Base-by-base conservation (phyloP, 208 protist genomes). In the Trichomonas tenax region DNA sequence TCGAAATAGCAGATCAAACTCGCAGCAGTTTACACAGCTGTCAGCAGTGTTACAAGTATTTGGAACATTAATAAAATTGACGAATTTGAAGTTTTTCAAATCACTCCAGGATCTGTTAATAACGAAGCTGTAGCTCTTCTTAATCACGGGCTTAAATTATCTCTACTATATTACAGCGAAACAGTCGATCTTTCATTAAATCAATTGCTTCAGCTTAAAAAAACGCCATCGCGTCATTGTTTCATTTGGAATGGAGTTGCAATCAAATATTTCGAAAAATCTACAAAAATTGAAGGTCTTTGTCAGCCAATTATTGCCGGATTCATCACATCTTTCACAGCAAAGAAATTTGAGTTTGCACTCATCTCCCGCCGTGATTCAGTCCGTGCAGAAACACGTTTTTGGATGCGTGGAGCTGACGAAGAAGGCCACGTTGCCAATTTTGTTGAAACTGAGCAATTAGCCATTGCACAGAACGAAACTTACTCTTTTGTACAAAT, bases 391-490 rank as follows among this genome's bases (percentile, higher is more conserved):
- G 96, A 96, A 15, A 96, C 81, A 48, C 96, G 96, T 11, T 96
- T 95, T 14, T 82, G 81, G 88, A 63, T 63, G 36, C 86, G 96
- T 31, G 96, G 96, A n/a, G 36, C 63, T 21, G 95, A 97, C 31
- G 51, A 96, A 89, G 88, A 63, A 44, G 96, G 82, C n/a, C 31
- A 63, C 90, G 96, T 82, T 26, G 95, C 63, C 9, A 97, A 97
- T 49, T 96, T 72, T 63, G 96, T 96, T 40, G 96, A 97, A 96
- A 93, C 82, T 6, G 96, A 97, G 36, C 86, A 96, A 95, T 14
- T 97, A 93, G 48, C 90, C 26, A 0, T 10, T 31, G 11, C 38
- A 48, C 31, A 0, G 34, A 63, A 48, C 0, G 41, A 41, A 36
- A 49, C 41, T 34, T 95, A 45, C n/a, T 96, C 96, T 11, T 96